Percentiles rank a stretch among this genome's conserved stretches.
Evolutionary conservation across 345 rosid genomes (phyloP).

Genomic region (Salix koriyanagi): DNA sequence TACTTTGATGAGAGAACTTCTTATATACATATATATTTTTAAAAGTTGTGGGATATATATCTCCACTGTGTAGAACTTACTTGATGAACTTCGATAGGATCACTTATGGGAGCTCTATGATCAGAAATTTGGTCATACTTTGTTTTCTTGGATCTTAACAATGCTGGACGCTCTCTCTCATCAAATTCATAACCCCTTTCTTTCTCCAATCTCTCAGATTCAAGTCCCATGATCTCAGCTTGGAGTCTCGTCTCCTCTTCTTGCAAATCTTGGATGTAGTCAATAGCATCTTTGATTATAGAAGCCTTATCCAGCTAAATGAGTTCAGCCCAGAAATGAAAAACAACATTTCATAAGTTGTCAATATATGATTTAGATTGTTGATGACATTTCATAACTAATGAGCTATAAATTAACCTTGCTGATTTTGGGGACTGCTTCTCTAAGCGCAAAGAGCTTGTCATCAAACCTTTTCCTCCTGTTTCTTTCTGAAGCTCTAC

Average conservation of each 20-base stretch:
- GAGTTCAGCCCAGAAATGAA: neutral
- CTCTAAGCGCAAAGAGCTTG: slow-evolving; percentile 74
- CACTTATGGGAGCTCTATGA: slow-evolving; percentile 30
- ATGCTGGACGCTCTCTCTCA: slow-evolving; percentile 53
- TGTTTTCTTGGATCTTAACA: slow-evolving; percentile 70
- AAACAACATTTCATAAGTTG: too few relatives aligned
- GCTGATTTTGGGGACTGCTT: slow-evolving; percentile 93
- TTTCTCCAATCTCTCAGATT: slow-evolving; percentile 42
- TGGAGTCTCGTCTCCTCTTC: slow-evolving; percentile 65
- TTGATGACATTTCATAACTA: neutral
- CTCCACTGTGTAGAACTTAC: slow-evolving; percentile 13
- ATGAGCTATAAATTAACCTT: slow-evolving; percentile 40
- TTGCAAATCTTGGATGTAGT: slow-evolving; percentile 77
- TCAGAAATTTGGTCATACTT: slow-evolving; percentile 41
- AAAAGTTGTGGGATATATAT: too few relatives aligned
- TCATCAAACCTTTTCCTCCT: slow-evolving; percentile 83
- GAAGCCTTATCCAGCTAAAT: slow-evolving; percentile 95
- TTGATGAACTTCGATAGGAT: slow-evolving; percentile 66
- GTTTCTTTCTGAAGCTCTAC: slow-evolving; percentile 80
- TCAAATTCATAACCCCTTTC: slow-evolving; percentile 38
- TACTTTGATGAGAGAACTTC: too few relatives aligned
- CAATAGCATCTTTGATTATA: slow-evolving; percentile 86
- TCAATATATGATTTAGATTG: too few relatives aligned
- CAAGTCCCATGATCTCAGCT: slow-evolving; percentile 68
- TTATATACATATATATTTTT: too few relatives aligned